Base-by-base conservation (phyloP, 306 rosid species). In the Coriaria nepalensis region DNA sequence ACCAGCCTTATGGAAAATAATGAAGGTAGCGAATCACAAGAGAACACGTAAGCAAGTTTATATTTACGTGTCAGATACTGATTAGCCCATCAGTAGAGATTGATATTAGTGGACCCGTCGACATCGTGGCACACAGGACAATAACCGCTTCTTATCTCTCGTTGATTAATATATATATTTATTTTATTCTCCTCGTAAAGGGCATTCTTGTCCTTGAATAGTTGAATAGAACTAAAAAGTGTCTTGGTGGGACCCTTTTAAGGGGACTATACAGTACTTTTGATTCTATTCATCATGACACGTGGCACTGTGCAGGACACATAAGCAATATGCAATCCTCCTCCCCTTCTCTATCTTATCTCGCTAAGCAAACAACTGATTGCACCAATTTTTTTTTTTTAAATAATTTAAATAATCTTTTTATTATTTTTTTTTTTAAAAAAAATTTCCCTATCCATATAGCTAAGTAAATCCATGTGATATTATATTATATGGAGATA, bases 301-400 rank as follows among this genome's bases (percentile, higher is more conserved):
- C 63, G 63, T 57, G 63, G 53, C 47, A 57, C 2, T 4, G 46
- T 47, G 5, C 13, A 46, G 63, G 47, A 32, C 53, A 37, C 63
- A 57, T 37, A 35, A 20, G 32, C 6, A 43, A 47, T 35, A 53
- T 36, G 39, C 14, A 39, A 47, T 38, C 63, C 46, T 57, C 54
- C 53, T 36, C 0, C 8, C 48, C 62, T 35, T 51, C 47, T 57
- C 37, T 53, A 53, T 53, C 58, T 41, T 53, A 53, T 53, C 59
- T 41, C 43, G 37, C 29, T 20, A 20, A 20, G 29, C 29, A 20
- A 20, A 20, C 29, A 20, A 20, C 29, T 20, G n/a, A n/a, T n/a
- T n/a, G n/a, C n/a, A n/a, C n/a, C n/a, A n/a, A n/a, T n/a, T n/a
- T n/a, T n/a, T n/a, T n/a, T n/a, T n/a, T n/a, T n/a, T n/a, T n/a